phyloP scores from a whole-genome alignment of 371 early-diverging fungal genomes.

The Mucor velutinosus region DNA sequence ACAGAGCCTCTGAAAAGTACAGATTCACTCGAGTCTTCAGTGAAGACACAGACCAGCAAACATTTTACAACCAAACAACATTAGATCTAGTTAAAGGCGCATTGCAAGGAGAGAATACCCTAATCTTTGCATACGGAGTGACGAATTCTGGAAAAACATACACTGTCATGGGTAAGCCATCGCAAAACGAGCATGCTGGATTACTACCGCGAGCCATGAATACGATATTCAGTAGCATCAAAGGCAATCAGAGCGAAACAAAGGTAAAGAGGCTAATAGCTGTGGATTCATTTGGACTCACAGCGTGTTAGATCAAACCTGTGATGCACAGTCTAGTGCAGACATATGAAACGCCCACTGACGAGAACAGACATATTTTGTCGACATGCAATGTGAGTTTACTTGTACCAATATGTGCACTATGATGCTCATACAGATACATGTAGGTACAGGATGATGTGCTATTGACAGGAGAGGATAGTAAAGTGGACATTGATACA shows the following conservation, averaged over 20 bases:
- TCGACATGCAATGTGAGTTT: slow-evolving; percentile 13
- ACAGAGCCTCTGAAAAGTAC: slow-evolving; percentile 55
- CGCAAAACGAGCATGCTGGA: slow-evolving; percentile 40
- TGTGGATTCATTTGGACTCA: neutral
- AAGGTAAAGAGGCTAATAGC: slow-evolving; percentile 22
- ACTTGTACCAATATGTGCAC: neutral
- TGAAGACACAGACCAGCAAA: slow-evolving; percentile 47
- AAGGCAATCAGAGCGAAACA: slow-evolving; percentile 32
- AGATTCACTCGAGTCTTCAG: slow-evolving; percentile 66
- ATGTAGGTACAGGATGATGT: neutral
- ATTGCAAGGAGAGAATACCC: slow-evolving; percentile 59
- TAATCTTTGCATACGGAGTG: slow-evolving; percentile 76
- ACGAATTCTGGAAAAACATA: slow-evolving; percentile 87
- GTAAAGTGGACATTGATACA: slow-evolving; percentile 30
- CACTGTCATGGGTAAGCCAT: slow-evolving; percentile 56
- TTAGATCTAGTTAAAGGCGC: slow-evolving; percentile 55
- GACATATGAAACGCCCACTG: slow-evolving; percentile 30
- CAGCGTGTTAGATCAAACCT: slow-evolving; percentile 35
- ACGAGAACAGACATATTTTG: slow-evolving; percentile 42
- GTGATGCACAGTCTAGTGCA: slow-evolving; percentile 47
- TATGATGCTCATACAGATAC: neutral
- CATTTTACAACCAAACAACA: slow-evolving; percentile 62
- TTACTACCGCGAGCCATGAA: slow-evolving; percentile 64
- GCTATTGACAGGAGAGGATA: neutral
- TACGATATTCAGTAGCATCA: slow-evolving; percentile 56